Evolutionary conservation across 805 yeast genomes (phyloP).

Genomic region (Saturnispora bothae): DNA sequence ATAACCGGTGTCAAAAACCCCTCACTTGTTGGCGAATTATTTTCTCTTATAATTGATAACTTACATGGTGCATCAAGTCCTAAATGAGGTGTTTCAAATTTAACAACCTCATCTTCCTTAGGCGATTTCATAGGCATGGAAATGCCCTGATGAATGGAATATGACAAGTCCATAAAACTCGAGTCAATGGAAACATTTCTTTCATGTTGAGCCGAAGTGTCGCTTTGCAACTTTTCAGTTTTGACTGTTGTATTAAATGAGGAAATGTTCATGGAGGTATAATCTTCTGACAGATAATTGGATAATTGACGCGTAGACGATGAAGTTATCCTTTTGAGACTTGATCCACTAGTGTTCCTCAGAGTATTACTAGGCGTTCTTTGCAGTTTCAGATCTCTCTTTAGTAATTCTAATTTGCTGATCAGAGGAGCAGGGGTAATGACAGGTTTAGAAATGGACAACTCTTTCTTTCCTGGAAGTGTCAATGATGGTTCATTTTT

Average conservation of each 20-base stretch:
- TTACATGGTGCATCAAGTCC: too few species aligned
- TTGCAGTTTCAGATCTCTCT: conserved; percentile 9
- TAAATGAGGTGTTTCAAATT: too few species aligned
- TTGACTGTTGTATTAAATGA: neutral
- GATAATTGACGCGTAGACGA: conserved; percentile 22
- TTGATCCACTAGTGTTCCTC: neutral
- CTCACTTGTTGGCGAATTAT: too few species aligned
- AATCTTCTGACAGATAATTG: conserved; percentile 15
- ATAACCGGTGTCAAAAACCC: too few species aligned
- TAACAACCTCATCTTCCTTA: conserved; percentile 9
- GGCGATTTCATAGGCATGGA: neutral
- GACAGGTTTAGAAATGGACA: neutral
- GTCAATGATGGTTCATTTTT: too few species aligned
- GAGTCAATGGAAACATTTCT: too few species aligned
- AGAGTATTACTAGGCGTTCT: neutral
- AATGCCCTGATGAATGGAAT: neutral
- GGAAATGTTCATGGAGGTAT: conserved; percentile 10
- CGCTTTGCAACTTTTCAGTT: conserved; percentile 4
- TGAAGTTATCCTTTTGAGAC: conserved; percentile 17
- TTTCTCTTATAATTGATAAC: too few species aligned
- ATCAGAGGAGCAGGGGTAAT: neutral
- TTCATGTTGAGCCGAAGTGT: too few species aligned
- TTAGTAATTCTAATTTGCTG: conserved; percentile 19
- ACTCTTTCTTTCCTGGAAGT: too few species aligned
- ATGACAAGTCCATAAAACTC: too few species aligned